Conservation (phyloP, 306 rosid genomes). For the Quillaja saponaria region DNA sequence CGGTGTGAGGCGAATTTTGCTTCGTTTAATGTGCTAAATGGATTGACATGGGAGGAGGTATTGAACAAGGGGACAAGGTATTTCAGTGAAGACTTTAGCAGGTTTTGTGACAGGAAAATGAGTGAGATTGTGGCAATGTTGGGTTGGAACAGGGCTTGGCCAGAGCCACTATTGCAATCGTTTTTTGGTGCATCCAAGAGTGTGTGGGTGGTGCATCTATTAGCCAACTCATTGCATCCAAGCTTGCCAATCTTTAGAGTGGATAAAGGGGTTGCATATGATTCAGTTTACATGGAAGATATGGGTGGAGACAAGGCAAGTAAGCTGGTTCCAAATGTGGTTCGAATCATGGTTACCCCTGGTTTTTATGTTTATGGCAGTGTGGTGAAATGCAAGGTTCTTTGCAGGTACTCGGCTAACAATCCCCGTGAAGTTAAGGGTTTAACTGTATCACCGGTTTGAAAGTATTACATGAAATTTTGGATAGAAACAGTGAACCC, state of each 20-base stretch:
- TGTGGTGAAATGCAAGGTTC: conserved; percentile 85
- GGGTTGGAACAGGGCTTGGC: conserved; percentile 98
- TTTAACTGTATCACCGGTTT: conserved; percentile 32
- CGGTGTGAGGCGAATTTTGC: conserved; percentile 56
- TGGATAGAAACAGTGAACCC: conserved; percentile 5
- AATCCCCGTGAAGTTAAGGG: conserved; percentile 25
- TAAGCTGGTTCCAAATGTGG: conserved; percentile 56
- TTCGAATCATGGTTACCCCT: conserved; percentile 84
- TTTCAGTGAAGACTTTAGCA: conserved; percentile 89
- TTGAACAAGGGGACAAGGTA: conserved; percentile 85
- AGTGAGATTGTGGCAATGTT: conserved; percentile 85
- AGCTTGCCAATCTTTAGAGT: conserved; percentile 68
- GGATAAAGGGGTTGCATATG: conserved; percentile 56
- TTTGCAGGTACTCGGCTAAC: conserved; percentile 70
- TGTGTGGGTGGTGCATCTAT: conserved; percentile 85
- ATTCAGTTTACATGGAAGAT: conserved; percentile 88
- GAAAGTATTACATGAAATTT: not conserved
- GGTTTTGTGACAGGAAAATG: conserved; percentile 93
- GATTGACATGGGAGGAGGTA: conserved; percentile 88
- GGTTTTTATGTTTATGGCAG: conserved; percentile 84
- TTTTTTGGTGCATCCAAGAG: conserved; percentile 84
- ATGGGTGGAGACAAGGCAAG: conserved; percentile 66
- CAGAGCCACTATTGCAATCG: conserved; percentile 83
- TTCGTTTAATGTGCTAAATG: conserved; percentile 51
- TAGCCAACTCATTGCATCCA: conserved; percentile 82